Conservation (phyloP, 208 protist species). For the Trypanosoma congolense region DNA sequence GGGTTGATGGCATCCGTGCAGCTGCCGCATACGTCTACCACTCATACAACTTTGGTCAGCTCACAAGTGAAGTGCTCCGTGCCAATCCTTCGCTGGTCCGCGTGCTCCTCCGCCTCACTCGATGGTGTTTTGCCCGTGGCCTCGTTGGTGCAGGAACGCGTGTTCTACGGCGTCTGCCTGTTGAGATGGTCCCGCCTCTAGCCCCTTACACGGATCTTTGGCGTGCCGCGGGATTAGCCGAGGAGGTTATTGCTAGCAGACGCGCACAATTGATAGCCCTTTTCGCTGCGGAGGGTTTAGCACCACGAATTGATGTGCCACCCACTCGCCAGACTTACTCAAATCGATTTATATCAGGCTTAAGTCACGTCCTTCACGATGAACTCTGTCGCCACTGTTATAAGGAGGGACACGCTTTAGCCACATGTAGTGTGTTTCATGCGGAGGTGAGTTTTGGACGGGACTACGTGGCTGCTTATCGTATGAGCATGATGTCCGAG, state of each 20-base stretch:
- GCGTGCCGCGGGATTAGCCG: slow-evolving; percentile 56
- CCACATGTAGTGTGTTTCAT: slow-evolving; percentile 72
- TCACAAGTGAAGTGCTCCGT: slow-evolving; percentile 46
- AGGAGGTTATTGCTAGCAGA: slow-evolving; percentile 37
- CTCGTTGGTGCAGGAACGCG: slow-evolving; percentile 47
- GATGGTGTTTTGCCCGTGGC: slow-evolving; percentile 34
- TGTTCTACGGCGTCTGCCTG: slow-evolving; percentile 65
- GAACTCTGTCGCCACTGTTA: slow-evolving; percentile 82
- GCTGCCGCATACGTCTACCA: slow-evolving; percentile 72
- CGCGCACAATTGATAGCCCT: slow-evolving; percentile 40
- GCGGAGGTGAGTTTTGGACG: slow-evolving; percentile 78
- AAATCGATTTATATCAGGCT: slow-evolving; percentile 43
- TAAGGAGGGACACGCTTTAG: slow-evolving; percentile 54
- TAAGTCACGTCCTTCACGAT: slow-evolving; percentile 57
- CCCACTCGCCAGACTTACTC: slow-evolving; percentile 51
- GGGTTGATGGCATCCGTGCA: slow-evolving; percentile 43
- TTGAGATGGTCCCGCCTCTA: slow-evolving; percentile 48
- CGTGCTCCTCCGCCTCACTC: slow-evolving; percentile 33
- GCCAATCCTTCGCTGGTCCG: slow-evolving; percentile 31
- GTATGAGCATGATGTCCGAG: slow-evolving; percentile 87
- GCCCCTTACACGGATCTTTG: slow-evolving; percentile 48
- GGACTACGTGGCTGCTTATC: slow-evolving; percentile 81
- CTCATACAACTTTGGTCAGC: slow-evolving; percentile 61
- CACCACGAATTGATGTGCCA: slow-evolving; percentile 34
- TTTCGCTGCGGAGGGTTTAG: slow-evolving; percentile 49